Evolutionary conservation across 805 yeast genomes (phyloP), one percentile per base, ranked within the genome.

Genomic region (Saturnispora sanitii): DNA sequence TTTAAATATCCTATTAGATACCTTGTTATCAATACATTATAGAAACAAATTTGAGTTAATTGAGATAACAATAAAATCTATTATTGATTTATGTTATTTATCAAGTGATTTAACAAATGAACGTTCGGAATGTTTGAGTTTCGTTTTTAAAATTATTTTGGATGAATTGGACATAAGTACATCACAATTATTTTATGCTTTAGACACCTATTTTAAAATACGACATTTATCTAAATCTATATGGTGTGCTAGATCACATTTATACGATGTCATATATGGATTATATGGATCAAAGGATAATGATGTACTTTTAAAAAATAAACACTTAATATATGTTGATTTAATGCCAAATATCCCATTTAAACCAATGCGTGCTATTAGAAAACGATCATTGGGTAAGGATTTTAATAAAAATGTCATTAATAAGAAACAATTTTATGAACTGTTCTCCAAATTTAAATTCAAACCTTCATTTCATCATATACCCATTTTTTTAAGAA

Each of bases 331-430:
- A 30, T 43, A 21, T 18, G 46, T 45, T 8, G 42, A 45, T 23
- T 27, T 79, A 1, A 62, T 64, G 18, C 66, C 73, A 0, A 56
- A 67, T 54, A 59, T 61, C 22, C 79, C 82, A 15, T 90, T 87
- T 57, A 69, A 73, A 18, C 95, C 96, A 0, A 94, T 84, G 60
- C 60, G 82, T 17, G 79, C 94, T 1, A 66, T 71, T 27, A 79
- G 76, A 45, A 64, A 22, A 16, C 28, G 19, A 15, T 18, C 13
- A 18, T 16, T 77, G 1, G 63, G 64, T 23, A 60, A 64, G 3
- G 62, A 71, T 13, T 77, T 79, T 53, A 68, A 66, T 2, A 62
- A 66, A 3, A 58, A 33, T 16, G 18, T 39, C n/a, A 39, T 39
- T 6, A 29, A 25, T 17, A 40, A 42, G 31, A 22, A 25, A 9